Evolutionary conservation across 2,329 filamentous ascomycete genomes (phyloP).

Genomic region (Ascosphaera aggregata): DNA sequence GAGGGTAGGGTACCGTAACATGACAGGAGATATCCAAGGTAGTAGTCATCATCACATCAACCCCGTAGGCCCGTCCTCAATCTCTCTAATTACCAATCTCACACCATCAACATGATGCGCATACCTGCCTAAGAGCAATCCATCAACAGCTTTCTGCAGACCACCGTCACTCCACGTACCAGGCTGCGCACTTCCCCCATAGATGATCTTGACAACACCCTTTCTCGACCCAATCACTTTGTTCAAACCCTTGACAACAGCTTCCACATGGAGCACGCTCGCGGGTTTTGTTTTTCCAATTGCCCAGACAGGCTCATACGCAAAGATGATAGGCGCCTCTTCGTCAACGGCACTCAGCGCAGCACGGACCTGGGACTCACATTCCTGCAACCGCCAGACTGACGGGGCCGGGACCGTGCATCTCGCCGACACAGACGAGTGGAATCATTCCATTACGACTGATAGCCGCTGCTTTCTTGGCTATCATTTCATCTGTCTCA

Average conservation of each 20-base stretch:
- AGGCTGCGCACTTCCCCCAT: slow-evolving; percentile 63
- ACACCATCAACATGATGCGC: slow-evolving; percentile 54
- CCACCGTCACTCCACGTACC: slow-evolving; percentile 37
- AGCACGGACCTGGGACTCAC: slow-evolving; percentile 38
- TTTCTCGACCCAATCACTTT: slow-evolving; percentile 27
- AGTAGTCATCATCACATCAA: too few relatives aligned
- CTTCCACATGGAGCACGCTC: slow-evolving; percentile 45
- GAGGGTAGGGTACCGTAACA: too few relatives aligned
- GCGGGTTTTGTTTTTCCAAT: slow-evolving; percentile 57
- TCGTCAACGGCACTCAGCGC: slow-evolving; percentile 37
- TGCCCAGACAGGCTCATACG: slow-evolving; percentile 78
- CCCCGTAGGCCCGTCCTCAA: too few relatives aligned
- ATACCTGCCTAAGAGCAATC: slow-evolving; percentile 40
- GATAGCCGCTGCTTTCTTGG: slow-evolving; percentile 45
- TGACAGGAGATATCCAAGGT: too few relatives aligned
- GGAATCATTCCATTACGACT: slow-evolving; percentile 49
- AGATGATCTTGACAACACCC: slow-evolving; percentile 45
- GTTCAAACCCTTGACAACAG: slow-evolving; percentile 42
- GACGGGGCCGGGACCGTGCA: slow-evolving; percentile 24
- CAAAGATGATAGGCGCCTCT: slow-evolving; percentile 47
- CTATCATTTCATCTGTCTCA: slow-evolving; percentile 47
- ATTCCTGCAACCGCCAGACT: slow-evolving; percentile 31
- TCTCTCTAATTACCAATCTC: slow-evolving; percentile 46
- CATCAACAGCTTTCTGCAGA: slow-evolving; percentile 9
- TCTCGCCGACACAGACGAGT: slow-evolving; percentile 60